Evolutionary conservation across 345 rosid genomes (phyloP).

Genomic region (Litchi chinensis): DNA sequence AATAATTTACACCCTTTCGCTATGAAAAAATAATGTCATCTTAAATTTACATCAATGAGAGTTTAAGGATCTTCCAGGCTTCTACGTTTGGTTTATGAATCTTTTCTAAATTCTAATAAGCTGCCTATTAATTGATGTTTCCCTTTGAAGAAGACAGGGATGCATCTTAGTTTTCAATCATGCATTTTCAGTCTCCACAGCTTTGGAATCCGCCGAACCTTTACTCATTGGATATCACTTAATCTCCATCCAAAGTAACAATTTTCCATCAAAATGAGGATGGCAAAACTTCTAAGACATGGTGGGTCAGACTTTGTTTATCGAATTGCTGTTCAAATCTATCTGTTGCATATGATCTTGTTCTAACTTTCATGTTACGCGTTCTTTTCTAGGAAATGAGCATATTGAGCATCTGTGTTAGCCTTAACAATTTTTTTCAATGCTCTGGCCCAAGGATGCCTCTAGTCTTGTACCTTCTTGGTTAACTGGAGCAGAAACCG

Average conservation of each 20-base stretch:
- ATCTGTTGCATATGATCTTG: constrained; percentile 62
- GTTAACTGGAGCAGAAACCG: constrained; percentile 52
- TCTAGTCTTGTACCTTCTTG: constrained; percentile 70
- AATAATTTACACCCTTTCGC: not conserved
- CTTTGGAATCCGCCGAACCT: not conserved
- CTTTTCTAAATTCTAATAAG: not conserved
- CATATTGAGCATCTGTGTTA: constrained; percentile 66
- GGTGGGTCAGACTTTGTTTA: constrained; percentile 53
- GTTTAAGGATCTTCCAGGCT: not conserved
- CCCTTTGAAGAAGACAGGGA: not conserved
- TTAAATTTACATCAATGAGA: not conserved
- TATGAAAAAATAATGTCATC: not conserved
- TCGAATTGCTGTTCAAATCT: constrained; percentile 48
- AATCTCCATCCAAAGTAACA: not conserved
- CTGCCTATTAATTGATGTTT: not conserved
- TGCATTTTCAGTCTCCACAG: not conserved
- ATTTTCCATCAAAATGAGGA: too few species aligned
- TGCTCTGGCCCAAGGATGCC: constrained; percentile 54
- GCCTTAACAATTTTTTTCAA: constrained; percentile 63
- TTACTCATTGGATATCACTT: not conserved
- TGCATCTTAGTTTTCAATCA: not conserved
- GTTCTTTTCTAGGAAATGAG: constrained; percentile 64
- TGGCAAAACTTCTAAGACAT: not conserved
- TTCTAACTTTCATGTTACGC: constrained; percentile 57
- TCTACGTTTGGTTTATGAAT: not conserved